Evolutionary conservation across 768 basidiomycete genomes (phyloP), one percentile per base, ranked within the genome.

Genomic region (Suillus spraguei): DNA sequence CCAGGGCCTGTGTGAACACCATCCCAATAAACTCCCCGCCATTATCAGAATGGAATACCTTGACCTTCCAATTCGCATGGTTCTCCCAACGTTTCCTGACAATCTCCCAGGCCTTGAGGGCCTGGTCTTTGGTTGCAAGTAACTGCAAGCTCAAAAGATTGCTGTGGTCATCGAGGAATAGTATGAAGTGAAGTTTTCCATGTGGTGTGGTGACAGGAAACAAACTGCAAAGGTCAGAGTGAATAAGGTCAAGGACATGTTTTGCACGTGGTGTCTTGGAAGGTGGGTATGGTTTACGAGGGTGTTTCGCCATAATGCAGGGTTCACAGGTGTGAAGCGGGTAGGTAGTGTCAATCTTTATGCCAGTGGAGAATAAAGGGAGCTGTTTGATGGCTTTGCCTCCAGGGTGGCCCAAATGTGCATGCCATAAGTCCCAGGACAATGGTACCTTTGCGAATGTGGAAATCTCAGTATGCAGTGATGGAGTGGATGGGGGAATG

Each of bases 51-150:
- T 13, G 10, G 0, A 47, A 47, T 0, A 47, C 46, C 4, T 47
- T 47, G 0, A 47, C 46, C 4, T 9, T 1, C 0, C 10, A 5
- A 5, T 2, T 3, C 0, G 46, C 16, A 0, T 5, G 22, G 13
- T 22, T 47, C 22, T 47, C 46, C 46, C 46, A 47, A 0, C 6
- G 10, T 11, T 47, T 47, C 1, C 2, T 11, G 1, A 22, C 3
- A 0, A 46, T n/a, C 4, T 46, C 4, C 46, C 22, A 47, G 3
- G 46, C 46, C 5, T 22, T 11, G 0, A 47, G 8, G 0, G 22
- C 46, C 5, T 47, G 46, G 5, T 24, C 22, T 3, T 47, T 47
- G 0, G 11, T 13, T 0, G 46, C 22, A 5, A 47, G 22, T 0
- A 47, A 13, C 1, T 47, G 22, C 2, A 47, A 5, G 0, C 1